Evolutionary conservation across 192 early-diverging fungal genomes (phyloP), one percentile per base, ranked within the genome.

Genomic region (Coemansia javaensis): DNA sequence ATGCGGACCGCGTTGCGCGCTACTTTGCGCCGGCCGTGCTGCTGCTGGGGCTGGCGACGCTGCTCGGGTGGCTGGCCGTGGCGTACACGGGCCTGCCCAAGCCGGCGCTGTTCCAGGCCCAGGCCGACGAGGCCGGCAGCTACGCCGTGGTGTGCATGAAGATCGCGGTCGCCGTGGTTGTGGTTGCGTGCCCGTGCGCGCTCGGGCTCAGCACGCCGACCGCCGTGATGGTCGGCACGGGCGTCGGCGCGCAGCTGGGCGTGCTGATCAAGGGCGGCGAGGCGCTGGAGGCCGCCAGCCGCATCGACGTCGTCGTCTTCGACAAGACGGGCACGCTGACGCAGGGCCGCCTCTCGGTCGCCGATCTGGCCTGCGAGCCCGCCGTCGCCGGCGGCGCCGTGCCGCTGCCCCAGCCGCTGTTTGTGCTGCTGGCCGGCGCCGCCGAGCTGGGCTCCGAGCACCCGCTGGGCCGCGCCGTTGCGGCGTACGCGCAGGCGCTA

Each of bases 301-400:
- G 76, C 30, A 75, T 99, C 12, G 86, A 84, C 55, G 90, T 87
- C 41, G 75, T 97, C 0, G 86, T 97, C 25, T 97, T 97, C 76
- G 96, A 99, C 77, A 99, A 99, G 74, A 99, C 96, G 8, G 96
- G 94, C 32, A 99, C 96, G 0, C 58, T 99, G 37, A 99, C 96
- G 2, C 55, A 63, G 12, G 96, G 88, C 38, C 70, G 80, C 35
- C 53, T 88, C 47, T 61, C 80, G n/a, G 82, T 89, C 5, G 78
- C 79, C 1, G 75, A 78, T 32, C 72, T 77, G 43, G 55, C 51
- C 31, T 40, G 56, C 24, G 59, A 43, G 37, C 42, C 52, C 0
- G 38, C 18, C 46, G 47, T 44, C 12, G 35, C 31, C 32, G 41
- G 38, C 17, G 23, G 39, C n/a, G n/a, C n/a, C n/a, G n/a, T n/a